Base-by-base conservation (phyloP, 371 early-diverging fungal species). In the Zychaea mexicana region DNA sequence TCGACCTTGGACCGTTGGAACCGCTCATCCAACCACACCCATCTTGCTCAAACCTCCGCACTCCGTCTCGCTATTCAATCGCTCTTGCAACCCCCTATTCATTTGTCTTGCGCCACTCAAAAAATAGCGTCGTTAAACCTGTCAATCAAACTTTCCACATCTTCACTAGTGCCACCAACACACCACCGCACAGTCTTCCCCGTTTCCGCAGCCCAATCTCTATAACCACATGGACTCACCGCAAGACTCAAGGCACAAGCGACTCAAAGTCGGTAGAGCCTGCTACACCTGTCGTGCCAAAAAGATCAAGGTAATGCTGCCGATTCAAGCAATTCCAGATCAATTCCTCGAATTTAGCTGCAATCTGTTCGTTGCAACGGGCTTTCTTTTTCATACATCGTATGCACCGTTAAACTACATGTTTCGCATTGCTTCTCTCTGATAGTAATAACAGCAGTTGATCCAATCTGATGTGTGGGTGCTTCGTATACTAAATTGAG, bases 231-330 rank as follows among this genome's bases (percentile, higher is more conserved):
- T 47, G 32, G 31, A 47, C 1, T 60, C 60, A 13, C 21, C 60
- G 2, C 47, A 33, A 12, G 62, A 61, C 28, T 53, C 62, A 26
- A 52, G 60, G 31, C 73, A 79, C 30, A 82, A 77, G 47, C 67
- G 82, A 21, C 60, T 76, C 28, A 82, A 82, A 70, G 82, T 82
- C 10, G 69, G 69, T 31, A 60, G 67, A 62, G 82, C 82, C 1
- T 82, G 82, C 57, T 75, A 70, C 49, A 76, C 78, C 27, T 82
- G 82, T 55, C 73, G 82, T 30, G 73, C 72, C 12, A 82, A 82
- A 57, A 82, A 82, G 70, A 82, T 82, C 22, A 82, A 82, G 76
- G 82, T 79, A 39, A 53, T 2, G 21, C 24, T 8, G 12, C 2
- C 2, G n/a, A n/a, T n/a, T n/a, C n/a, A n/a, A n/a, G n/a, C n/a